Base-by-base conservation (phyloP, 2,329 filamentous ascomycete species). In the Aspergillus ochraceus region DNA sequence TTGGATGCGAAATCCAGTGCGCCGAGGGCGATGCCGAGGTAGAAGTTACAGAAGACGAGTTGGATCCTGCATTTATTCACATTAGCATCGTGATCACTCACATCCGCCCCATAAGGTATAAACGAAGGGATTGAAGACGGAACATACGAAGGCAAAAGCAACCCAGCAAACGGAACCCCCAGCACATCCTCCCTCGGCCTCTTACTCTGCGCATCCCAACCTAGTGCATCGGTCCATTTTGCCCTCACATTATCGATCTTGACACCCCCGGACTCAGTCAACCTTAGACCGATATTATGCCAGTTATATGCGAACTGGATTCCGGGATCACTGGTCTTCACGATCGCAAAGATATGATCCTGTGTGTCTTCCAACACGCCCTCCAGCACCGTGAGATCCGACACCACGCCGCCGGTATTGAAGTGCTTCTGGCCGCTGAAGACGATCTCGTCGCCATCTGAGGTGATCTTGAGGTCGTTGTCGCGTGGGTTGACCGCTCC, bases 401-500 rank as follows among this genome's bases (percentile, higher is more conserved):
- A 88, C 2, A 90, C 79, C 0, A 88, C 86, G 26, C 86, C 87
- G 0, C 87, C 87, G 0, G 87, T 90, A 68, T 87, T 89, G 78
- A 89, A 89, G 73, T 84, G 79, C 71, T 90, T 90, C 72, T 79
- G 81, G 1, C 87, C 86, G 59, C 84, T 83, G 71, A 87, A 89
- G 2, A 86, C 70, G 14, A 89, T 70, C 2, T 81, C 74, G 4
- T 86, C 82, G 1, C 83, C 84, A 1, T 85, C 78, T 1, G 78
- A 71, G 0, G 78, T 84, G 61, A 88, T 86, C 30, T 79, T 82
- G 9, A 88, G 72, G 64, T 89, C 86, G 45, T 76, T 84, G 68
- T 89, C 86, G 3, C 87, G 82, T 0, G 86, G 86, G 63, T 89
- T 89, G 20, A 89, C 87, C 0, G 87, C 84, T n/a, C 77, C 87